Base-by-base conservation (phyloP, 2,329 filamentous ascomycete genomes). In the Volutella citrinella region DNA sequence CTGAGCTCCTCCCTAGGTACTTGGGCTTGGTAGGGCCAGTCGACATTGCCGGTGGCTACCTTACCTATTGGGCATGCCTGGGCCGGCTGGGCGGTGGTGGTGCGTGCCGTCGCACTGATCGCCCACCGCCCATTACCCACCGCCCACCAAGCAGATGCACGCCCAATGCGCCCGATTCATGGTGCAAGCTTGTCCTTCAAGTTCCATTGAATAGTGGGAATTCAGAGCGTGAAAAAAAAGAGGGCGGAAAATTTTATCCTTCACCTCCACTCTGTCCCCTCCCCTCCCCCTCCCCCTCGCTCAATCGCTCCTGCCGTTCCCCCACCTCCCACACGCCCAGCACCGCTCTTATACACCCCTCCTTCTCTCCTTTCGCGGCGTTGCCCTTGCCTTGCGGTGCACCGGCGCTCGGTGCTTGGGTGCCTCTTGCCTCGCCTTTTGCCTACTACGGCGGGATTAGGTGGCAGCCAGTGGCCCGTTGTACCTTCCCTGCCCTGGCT, bases 281-380 rank as follows among this genome's bases (percentile, higher is more conserved):
- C 45, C 18, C 42, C 30, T 42, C 45, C 48, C 31, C 48, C 48
- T 37, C 41, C 45, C 37, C 44, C 40, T 46, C 44, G 34, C 30
- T 43, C 44, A 47, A 47, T 51, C 45, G 40, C 42, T 34, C 42
- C 38, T 45, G 33, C 48, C 40, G 36, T 47, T 51, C 48, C 48
- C 48, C 48, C 48, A 51, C 48, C 42, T 51, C 38, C 38, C 44
- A 36, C 40, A 48, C 36, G 19, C 48, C 43, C 36, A 45, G 33
- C 36, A 49, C 28, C 36, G 38, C 40, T 28, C 27, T 37, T 33
- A 26, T 46, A 32, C 45, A 50, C 46, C 38, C 43, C 27, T 43
- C 26, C 27, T 30, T 37, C 25, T 32, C 45, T 51, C 46, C 48
- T 46, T 40, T 41, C 31, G 39, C 42, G 18, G 40, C 35, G 32